Base-by-base conservation (phyloP, 306 rosid species). In the Gillenia trifoliata region DNA sequence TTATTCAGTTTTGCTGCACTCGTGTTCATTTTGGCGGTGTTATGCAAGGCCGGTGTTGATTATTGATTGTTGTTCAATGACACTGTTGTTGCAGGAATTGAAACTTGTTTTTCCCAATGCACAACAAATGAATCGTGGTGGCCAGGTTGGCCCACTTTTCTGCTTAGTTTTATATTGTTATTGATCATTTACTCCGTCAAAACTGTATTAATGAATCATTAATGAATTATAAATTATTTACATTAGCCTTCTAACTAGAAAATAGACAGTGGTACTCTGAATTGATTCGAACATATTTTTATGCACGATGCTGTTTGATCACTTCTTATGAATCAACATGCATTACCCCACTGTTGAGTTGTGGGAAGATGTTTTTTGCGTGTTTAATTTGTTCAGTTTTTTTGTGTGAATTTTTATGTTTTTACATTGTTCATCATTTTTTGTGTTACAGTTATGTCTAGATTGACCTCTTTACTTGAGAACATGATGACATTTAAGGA, bases 101-200 rank as follows among this genome's bases (percentile, higher is more conserved):
- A 94, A 88, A 75, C 59, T 86, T 43, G 90, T 94, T 71, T 90
- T 94, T 75, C 98, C 98, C 7, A 94, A 94, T 86, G 92, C 97
- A 11, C 88, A 88, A 74, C 87, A 87, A 79, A 90, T 91, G 86
- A 94, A 94, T 81, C 97, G 98, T 69, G 98, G 98, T 86, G 86
- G 95, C 68, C 97, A 94, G 98, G 98, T 91, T 75, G 55, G 90
- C 83, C 66, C 25, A 25, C 11, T 47, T 49, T 30, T 28, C 6
- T 19, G 8, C 60, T 26, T 20, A 17, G 49, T 65, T 62, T 79
- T 40, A 55, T 13, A 15, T 11, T 47, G 31, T 28, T 71, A 3
- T 34, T 64, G 12, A 10, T 54, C 55, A 54, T 36, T 36, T 8
- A 36, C 41, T 36, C 41, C 41, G 11, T 36, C 41, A 36, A 36